Base-by-base conservation (phyloP, 495 filamentous ascomycete genomes). In the Penicillium parvum region DNA sequence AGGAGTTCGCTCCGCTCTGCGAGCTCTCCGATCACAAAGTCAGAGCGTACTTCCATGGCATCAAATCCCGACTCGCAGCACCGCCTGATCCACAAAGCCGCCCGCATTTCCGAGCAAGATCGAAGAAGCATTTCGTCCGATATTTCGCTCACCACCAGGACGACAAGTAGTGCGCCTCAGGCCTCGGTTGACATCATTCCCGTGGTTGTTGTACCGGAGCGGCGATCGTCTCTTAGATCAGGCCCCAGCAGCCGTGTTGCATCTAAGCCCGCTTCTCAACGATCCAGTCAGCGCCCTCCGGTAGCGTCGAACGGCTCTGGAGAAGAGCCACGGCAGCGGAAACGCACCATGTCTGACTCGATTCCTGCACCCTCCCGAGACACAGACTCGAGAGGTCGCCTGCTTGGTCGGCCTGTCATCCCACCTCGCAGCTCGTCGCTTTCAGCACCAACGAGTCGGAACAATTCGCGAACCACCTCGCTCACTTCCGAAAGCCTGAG, bases 121-220 rank as follows among this genome's bases (percentile, higher is more conserved):
- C 65, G 75, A 29, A 72, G 73, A 39, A 85, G 83, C 45, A 61
- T 79, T 38, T 71, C 64, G 15, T 86, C 84, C 3, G 81, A 74
- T 32, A 63, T 67, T 7, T 82, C 82, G 6, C 56, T 63, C 21
- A 78, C 71, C 35, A 73, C 71, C n/a, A 73, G 73, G 30, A 74
- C 74, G 3, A 63, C 60, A 5, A 40, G 56, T 12, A 67, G 61
- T 22, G 78, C 69, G 37, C 72, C 71, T 9, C 68, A 73, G n/a
- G 68, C 73, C 21, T 51, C 52, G 7, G 44, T 60, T 15, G 78
- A 83, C 33, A 70, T 81, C 4, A 83, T 85, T 37, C 83, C 83
- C 4, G 84, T 88, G 35, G 77, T 86, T 11, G 77, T 88, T 14
- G 78, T 88, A 28, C 86, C 86, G 9, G 74, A 87, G 30, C 73